These are phyloP conservation scores for Nitzschia inconspicua DNA, from an alignment of 108 stramenopile genomes.

Conservation along the genomic window DNA sequence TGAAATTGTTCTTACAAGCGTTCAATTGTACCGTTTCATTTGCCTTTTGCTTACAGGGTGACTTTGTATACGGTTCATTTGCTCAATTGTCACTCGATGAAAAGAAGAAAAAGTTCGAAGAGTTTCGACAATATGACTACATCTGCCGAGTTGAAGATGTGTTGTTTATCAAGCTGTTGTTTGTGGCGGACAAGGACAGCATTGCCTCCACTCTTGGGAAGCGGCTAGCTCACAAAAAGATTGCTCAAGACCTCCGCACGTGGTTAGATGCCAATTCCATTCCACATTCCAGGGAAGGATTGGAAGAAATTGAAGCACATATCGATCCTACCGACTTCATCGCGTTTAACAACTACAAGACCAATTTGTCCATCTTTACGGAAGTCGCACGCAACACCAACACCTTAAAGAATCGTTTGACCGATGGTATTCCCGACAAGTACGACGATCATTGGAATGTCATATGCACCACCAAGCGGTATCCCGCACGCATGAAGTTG, in stretches of 20 bases:
- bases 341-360: slow-evolving; percentile 70
- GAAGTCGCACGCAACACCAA: slow-evolving; percentile 65
- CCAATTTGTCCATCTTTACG: slow-evolving; percentile 54
- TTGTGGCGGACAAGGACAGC: slow-evolving; percentile 65
- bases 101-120: slow-evolving; percentile 48
- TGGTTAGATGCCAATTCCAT: slow-evolving; percentile 58
- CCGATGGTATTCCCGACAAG: slow-evolving; percentile 2
- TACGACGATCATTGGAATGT: slow-evolving; percentile 40
- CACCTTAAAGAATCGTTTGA: slow-evolving; percentile 23
- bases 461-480: slow-evolving; percentile 47
- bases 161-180: slow-evolving; percentile 67
- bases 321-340: slow-evolving; percentile 83
- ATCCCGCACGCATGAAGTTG: slow-evolving; percentile 55
- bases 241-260: slow-evolving; percentile 56
- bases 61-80: slow-evolving; percentile 52
- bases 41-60: too few species aligned
- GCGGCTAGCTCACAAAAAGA: slow-evolving; percentile 73
- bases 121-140: slow-evolving; percentile 62
- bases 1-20: too few species aligned
- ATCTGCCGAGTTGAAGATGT: slow-evolving; percentile 54
- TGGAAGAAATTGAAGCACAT: slow-evolving; percentile 64
- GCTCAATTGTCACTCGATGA: slow-evolving; percentile 27
- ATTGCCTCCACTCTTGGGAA: slow-evolving; percentile 73
- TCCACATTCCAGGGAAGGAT: slow-evolving; percentile 35
- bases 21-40: too few species aligned